phyloP scores from a whole-genome alignment of 495 filamentous ascomycete species.

The Echria macrotheca region DNA sequence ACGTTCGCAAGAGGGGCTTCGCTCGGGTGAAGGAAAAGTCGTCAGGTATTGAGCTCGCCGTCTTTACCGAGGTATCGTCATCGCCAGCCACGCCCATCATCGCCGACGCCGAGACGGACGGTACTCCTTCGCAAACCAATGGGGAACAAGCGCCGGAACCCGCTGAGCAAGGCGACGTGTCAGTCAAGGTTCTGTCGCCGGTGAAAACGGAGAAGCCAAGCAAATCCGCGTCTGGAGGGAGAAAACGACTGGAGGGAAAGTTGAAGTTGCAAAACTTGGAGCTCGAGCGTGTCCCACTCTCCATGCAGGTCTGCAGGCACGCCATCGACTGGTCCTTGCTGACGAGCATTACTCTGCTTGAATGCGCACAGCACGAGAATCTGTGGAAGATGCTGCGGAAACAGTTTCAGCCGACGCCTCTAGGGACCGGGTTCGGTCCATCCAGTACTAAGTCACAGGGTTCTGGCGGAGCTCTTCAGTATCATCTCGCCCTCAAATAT shows the following conservation, averaged over 20 bases:
- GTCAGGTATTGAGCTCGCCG: not conserved
- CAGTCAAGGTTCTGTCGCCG: not conserved
- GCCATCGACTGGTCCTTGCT: conserved; percentile 76
- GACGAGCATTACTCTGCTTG: conserved; percentile 74
- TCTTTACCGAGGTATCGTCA: not conserved
- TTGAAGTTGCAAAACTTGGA: conserved; percentile 72
- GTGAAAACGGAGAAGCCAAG: not conserved
- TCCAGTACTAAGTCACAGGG: conserved; percentile 19
- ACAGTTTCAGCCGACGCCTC: conserved; percentile 57
- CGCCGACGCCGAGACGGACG: not conserved
- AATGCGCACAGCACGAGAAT: conserved; percentile 70
- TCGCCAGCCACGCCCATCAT: conserved; percentile 1
- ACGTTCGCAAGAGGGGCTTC: conserved; percentile 40
- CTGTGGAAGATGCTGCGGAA: conserved; percentile 77
- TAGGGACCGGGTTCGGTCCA: conserved; percentile 22
- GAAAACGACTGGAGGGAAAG: conserved; percentile 41
- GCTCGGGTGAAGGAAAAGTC: conserved; percentile 1
- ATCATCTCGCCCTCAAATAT: conserved; percentile 67
- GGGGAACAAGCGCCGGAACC: not conserved
- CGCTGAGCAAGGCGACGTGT: not conserved
- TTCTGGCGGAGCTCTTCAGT: conserved; percentile 42
- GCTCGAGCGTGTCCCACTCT: conserved; percentile 75
- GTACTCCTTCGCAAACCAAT: not conserved
- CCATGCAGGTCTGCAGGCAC: conserved; percentile 59
- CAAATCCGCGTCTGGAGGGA: conserved; percentile 5